These are phyloP conservation scores for Termitomyces sp. DNA, from an alignment of 768 basidiomycete species.

Conservation along the genomic window DNA sequence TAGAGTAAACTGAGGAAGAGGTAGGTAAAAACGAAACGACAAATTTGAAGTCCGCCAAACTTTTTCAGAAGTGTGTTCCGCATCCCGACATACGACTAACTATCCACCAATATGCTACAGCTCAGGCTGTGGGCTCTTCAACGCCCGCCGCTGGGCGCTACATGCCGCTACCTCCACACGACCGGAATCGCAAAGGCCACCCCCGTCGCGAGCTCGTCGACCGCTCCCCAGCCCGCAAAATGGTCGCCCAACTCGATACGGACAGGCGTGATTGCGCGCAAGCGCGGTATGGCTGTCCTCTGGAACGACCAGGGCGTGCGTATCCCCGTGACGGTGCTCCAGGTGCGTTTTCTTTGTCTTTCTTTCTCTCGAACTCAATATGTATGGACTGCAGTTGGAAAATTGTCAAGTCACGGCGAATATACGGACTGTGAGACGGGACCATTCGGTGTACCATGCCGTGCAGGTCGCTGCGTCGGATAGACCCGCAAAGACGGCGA, in stretches of 20 bases:
- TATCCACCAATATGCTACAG: constrained; percentile 32
- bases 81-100: background rate
- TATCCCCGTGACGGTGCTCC: constrained; percentile 90
- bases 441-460: constrained; percentile 81
- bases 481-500: constrained; percentile 65
- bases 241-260: constrained; percentile 86
- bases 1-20: background rate
- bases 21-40: background rate
- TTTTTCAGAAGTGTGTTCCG: constrained; percentile 4
- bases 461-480: constrained; percentile 90
- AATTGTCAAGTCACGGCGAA: constrained; percentile 89
- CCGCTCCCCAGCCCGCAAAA: constrained; percentile 38
- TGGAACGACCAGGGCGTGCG: constrained; percentile 90
- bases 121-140: constrained; percentile 48
- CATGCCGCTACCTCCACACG: constrained; percentile 35
- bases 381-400: constrained; percentile 80
- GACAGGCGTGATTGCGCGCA: constrained; percentile 90
- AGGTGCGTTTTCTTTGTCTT: constrained; percentile 48
- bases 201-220: constrained; percentile 24
- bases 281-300: constrained; percentile 92
- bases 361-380: too few relatives aligned
- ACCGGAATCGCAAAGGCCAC: constrained; percentile 30
- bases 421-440: constrained; percentile 56
- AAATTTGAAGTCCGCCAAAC: constrained; percentile 26
- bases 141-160: constrained; percentile 27